These are phyloP conservation scores for Aspergillus novoparasiticus DNA, from an alignment of 2,329 filamentous ascomycete genomes.

Conservation along the genomic window DNA sequence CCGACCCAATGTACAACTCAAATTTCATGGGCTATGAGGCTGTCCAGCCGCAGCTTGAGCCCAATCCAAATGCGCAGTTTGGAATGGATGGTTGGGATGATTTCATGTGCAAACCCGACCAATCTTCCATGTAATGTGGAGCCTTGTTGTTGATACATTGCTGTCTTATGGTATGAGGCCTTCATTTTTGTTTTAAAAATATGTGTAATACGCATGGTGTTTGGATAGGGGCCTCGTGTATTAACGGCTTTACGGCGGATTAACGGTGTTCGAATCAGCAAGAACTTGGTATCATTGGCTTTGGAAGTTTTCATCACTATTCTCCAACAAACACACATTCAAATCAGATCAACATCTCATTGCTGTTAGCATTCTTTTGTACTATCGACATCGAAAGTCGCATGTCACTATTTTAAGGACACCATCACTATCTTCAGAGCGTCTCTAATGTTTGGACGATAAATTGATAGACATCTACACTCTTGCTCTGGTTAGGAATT, in stretches of 20 bases:
- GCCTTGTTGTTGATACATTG: background rate
- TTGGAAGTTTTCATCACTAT: background rate
- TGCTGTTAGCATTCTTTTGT: background rate
- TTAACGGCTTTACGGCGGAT: background rate
- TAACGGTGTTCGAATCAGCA: background rate
- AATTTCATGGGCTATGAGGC: background rate
- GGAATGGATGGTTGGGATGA: constrained; percentile 1
- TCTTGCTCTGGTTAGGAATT: background rate
- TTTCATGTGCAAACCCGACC: background rate
- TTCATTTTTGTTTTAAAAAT: background rate
- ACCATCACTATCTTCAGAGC: background rate
- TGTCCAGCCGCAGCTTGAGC: background rate
- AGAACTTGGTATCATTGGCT: background rate
- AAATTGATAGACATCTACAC: background rate
- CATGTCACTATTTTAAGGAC: background rate
- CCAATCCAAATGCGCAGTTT: background rate
- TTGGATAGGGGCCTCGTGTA: background rate
- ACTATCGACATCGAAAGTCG: background rate
- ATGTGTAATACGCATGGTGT: background rate
- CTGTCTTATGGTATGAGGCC: background rate
- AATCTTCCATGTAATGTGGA: background rate
- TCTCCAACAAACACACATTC: background rate
- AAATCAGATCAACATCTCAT: background rate
- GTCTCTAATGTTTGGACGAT: background rate
- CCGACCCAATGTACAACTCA: constrained; percentile 2